Evolutionary conservation across 352 stramenopile genomes (phyloP), one percentile per base, ranked within the genome.

Genomic region (Elongisporangium prolatum): DNA sequence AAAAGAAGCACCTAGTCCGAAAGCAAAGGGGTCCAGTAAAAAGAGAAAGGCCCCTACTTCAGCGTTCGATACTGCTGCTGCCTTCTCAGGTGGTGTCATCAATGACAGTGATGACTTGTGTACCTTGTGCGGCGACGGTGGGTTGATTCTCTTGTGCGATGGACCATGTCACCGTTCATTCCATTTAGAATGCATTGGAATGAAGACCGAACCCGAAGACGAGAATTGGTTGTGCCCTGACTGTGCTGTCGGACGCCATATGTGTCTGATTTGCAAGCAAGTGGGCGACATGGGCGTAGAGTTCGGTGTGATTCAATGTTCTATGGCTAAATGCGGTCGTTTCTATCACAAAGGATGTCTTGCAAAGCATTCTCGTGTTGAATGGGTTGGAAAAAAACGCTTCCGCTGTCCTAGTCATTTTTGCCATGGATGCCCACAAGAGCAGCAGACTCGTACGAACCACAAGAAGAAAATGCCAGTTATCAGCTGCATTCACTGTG

Each of bases 331-430:
- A 63, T 98, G 91, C 57, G 91, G 91, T 17, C 76, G 91, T n/a
- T 98, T 97, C 60, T 97, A 98, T 73, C 91, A 98, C 71, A 89
- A 92, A 57, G 80, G 80, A 7, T 96, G 89, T 53, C 60, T 97
- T n/a, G 69, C 74, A 2, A 84, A 88, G 48, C 74, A 87, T 44
- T 58, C 74, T 18, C 80, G 84, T 4, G 88, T 95, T 9, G 81
- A 96, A 52, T 95, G 87, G 84, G 79, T 94, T 44, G 88, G 84
- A 10, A 91, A 94, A 66, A 91, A 91, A 54, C 75, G 86, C 9
- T 97, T 97, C 60, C 82, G 88, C 34, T 97, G 90, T 56, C 89
- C 91, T 22, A 96, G 90, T 53, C 91, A 98, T 63, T 94, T 87
- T 57, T 98, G 91, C 64, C 75, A 89, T 56, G 69, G 71, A 7